phyloP scores from a whole-genome alignment of 441 rosid genomes.

The Erodium trifolium region DNA sequence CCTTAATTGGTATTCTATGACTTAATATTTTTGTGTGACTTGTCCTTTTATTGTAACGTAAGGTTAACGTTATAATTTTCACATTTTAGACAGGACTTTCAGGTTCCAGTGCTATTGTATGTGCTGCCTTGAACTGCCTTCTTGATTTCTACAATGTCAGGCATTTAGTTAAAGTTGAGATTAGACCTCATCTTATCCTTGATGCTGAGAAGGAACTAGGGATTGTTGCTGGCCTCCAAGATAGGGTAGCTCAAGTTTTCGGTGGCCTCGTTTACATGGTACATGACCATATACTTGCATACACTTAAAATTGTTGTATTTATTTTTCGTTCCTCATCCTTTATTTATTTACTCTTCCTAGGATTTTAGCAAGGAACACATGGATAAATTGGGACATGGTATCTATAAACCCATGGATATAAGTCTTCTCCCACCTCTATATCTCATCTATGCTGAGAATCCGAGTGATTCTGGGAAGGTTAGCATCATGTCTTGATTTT shows the following conservation, averaged over 20 bases:
- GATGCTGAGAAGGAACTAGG: slow-evolving; percentile 77
- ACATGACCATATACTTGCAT: slow-evolving; percentile 9
- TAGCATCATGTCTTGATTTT: slow-evolving; percentile 8
- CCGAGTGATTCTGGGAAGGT: slow-evolving; percentile 98
- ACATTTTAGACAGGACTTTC: slow-evolving; percentile 81
- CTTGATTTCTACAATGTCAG: slow-evolving; percentile 78
- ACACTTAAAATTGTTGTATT: neutral
- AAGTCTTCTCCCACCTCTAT: slow-evolving; percentile 69
- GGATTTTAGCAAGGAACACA: slow-evolving; percentile 72
- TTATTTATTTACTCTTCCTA: no score
- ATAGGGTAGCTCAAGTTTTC: slow-evolving; percentile 88
- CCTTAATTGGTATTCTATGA: no score
- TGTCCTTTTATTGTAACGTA: neutral
- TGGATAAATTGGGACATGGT: slow-evolving; percentile 82
- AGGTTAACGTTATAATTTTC: slow-evolving; percentile 25
- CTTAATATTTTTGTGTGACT: neutral
- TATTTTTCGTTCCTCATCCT: no score
- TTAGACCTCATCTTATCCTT: slow-evolving; percentile 61
- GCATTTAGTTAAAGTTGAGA: slow-evolving; percentile 55
- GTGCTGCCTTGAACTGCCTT: slow-evolving; percentile 79
- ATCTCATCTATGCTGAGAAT: slow-evolving; percentile 81
- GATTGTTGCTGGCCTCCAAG: slow-evolving; percentile 94
- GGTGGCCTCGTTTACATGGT: slow-evolving; percentile 95
- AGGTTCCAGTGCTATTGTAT: slow-evolving; percentile 87
- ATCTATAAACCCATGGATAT: slow-evolving; percentile 68